Evolutionary conservation across 495 filamentous ascomycete genomes (phyloP), one percentile per base, ranked within the genome.

Genomic region (Aspergillus homomorphus): DNA sequence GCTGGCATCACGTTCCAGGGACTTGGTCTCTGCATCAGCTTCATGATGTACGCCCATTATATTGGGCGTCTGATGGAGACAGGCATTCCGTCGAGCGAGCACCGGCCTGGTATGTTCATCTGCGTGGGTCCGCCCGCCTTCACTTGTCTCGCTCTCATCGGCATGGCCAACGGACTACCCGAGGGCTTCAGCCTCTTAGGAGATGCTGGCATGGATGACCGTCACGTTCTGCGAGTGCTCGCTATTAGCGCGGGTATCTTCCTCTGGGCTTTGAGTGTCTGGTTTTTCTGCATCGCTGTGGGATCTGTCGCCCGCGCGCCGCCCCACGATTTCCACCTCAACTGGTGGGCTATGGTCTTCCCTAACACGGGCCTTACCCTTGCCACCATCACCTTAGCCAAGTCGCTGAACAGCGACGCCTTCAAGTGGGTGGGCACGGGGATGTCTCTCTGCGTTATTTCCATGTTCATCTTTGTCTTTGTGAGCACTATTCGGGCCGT

Each of bases 41-140:
- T 77, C 57, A 73, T 78, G 67, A 78, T 81, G 76, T 79, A 79
- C 64, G 64, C 73, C 0, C 73, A 76, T 51, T 88, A 86, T 53
- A 76, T 87, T 38, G 76, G 74, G 5, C 74, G 85, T 0, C 65
- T 88, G 33, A 86, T 88, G 74, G 75, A 80, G 48, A 80, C 75
- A 22, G 86, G 85, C 0, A 69, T 88, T 6, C 67, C 84, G 51
- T 23, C 71, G 61, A 67, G 80, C 60, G 69, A 75, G 23, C 73
- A 72, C 55, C 67, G 85, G 42, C 80, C 84, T 0, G 85, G 81
- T 2, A 87, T 90, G 83, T 89, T 89, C 68, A 89, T 90, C 58
- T 84, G 84, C 7, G 87, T 89, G 5, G 87, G 83, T 1, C 85
- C 86, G 8, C 78, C 87, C 0, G 78, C 82, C 2, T 91, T 89